Percentiles rank a stretch among this genome's conserved stretches.
phyloP scores from a whole-genome alignment of 2,329 filamentous ascomycete genomes.

The Calonectria leucothoes region DNA sequence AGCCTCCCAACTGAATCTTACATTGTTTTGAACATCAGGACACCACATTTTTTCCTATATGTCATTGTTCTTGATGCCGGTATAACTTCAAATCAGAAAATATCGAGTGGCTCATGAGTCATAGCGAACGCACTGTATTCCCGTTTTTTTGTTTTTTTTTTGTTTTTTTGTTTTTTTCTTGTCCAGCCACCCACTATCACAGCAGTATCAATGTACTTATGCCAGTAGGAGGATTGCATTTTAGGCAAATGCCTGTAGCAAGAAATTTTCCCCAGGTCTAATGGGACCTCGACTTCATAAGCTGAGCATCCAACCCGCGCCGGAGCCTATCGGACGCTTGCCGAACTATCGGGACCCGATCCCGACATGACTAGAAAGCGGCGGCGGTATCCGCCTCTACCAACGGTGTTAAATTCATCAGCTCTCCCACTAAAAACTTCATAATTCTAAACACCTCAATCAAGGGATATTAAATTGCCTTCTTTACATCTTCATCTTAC shows the following conservation, averaged over 20 bases:
- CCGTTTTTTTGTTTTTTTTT: too few species aligned
- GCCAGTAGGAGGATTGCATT: background rate
- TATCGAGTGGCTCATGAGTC: background rate
- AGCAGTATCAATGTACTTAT: background rate
- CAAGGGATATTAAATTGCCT: background rate
- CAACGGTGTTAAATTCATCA: conserved; percentile 6
- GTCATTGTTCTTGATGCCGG: background rate
- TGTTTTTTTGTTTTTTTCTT: too few species aligned
- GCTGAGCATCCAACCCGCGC: background rate
- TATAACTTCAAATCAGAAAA: background rate
- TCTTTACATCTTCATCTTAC: background rate
- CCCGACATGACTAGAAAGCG: conserved; percentile 8
- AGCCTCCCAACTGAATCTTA: background rate
- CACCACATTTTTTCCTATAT: too few species aligned
- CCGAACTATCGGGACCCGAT: conserved; percentile 4
- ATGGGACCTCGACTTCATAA: background rate
- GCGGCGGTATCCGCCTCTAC: conserved; percentile 9
- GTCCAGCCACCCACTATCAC: background rate
- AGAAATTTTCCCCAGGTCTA: background rate
- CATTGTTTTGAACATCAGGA: background rate
- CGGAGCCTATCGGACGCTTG: background rate
- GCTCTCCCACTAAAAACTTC: background rate
- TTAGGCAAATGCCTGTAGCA: background rate
- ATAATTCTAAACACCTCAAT: background rate
- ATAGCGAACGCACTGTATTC: too few species aligned